A percentile compares a stretch with the other conserved stretches of the same genome.
Conservation (phyloP, 306 rosid genomes). For the Senna tora region DNA sequence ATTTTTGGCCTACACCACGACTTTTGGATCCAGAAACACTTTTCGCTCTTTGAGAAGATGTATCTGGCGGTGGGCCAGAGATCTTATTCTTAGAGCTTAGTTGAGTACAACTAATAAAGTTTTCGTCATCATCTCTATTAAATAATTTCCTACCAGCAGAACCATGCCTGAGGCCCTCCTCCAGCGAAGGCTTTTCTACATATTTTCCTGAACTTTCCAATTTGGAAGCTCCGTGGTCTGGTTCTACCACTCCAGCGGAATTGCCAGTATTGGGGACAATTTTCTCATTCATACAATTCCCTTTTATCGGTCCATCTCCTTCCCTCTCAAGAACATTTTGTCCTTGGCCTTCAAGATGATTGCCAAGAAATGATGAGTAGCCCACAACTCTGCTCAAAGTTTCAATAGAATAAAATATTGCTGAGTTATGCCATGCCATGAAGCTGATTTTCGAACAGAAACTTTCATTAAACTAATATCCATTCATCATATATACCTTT, state of each 20-base stretch:
- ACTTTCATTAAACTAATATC: slow-evolving; percentile 31
- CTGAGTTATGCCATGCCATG: slow-evolving; percentile 33
- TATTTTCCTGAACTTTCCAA: slow-evolving; percentile 35
- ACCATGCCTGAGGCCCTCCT: slow-evolving; percentile 23
- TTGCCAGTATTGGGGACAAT: slow-evolving; percentile 12
- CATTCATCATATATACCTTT: slow-evolving; percentile 44
- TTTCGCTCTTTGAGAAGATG: slow-evolving; percentile 21
- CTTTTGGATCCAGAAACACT: slow-evolving; percentile 33
- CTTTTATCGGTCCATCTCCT: slow-evolving; percentile 37
- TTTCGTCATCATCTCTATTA: slow-evolving; percentile 66
- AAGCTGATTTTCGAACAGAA: slow-evolving; percentile 21
- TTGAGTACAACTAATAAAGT: slow-evolving; percentile 45
- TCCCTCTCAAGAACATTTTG: slow-evolving; percentile 50
- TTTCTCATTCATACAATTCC: slow-evolving; percentile 38
- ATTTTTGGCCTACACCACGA: slow-evolving; percentile 31
- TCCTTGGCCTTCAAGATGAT: slow-evolving; percentile 50
- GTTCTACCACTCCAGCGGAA: slow-evolving; percentile 40
- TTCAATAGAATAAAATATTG: slow-evolving; percentile 22
- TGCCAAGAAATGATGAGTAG: slow-evolving; percentile 40
- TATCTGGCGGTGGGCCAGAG: slow-evolving; percentile 36
- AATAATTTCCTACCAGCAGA: slow-evolving; percentile 41
- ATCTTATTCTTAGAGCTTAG: slow-evolving; percentile 36
- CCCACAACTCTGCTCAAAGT: slow-evolving; percentile 37
- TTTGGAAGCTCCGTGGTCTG: slow-evolving; percentile 34
- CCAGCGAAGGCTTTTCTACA: slow-evolving; percentile 35